Percentiles rank a stretch among this genome's conserved stretches.
Evolutionary conservation across 257 asterid species (phyloP).

Genomic region (Orobanche coerulescens): DNA sequence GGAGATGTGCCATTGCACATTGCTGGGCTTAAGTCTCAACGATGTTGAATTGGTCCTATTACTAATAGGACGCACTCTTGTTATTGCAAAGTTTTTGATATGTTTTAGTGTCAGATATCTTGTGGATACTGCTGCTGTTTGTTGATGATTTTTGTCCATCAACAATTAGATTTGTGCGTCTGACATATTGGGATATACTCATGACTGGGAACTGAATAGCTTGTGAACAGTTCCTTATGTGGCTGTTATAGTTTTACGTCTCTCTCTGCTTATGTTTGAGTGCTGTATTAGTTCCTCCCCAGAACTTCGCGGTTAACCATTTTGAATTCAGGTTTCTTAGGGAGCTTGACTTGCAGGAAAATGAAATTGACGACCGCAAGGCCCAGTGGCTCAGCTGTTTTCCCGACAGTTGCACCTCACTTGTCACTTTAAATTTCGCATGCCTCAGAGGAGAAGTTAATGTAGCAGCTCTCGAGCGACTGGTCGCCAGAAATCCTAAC

Average conservation of each 20-base stretch:
- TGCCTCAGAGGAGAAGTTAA: constrained; percentile 82
- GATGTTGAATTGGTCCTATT: not conserved
- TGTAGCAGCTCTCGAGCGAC: constrained; percentile 56
- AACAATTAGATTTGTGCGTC: not conserved
- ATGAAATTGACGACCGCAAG: constrained; percentile 64
- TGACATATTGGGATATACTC: not conserved
- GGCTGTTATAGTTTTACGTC: not conserved
- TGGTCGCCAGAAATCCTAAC: constrained; percentile 56
- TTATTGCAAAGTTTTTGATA: not conserved
- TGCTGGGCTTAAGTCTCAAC: not conserved
- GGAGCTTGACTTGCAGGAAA: constrained; percentile 83
- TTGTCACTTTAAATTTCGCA: constrained; percentile 68
- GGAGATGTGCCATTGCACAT: not conserved
- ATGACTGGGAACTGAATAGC: not conserved
- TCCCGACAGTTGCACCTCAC: constrained; percentile 66
- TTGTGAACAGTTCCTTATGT: not conserved
- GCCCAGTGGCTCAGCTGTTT: constrained; percentile 89
- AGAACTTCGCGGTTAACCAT: constrained; percentile 1
- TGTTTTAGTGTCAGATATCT: not conserved
- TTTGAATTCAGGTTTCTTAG: constrained; percentile 48
- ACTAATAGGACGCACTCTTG: not conserved
- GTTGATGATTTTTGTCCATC: not conserved
- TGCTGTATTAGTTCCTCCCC: not conserved
- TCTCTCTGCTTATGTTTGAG: not conserved
- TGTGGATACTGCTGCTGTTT: not conserved